Evolutionary conservation across 2,329 filamentous ascomycete species (phyloP), one percentile per base, ranked within the genome.

Genomic region (Arthrinium phaeospermum): DNA sequence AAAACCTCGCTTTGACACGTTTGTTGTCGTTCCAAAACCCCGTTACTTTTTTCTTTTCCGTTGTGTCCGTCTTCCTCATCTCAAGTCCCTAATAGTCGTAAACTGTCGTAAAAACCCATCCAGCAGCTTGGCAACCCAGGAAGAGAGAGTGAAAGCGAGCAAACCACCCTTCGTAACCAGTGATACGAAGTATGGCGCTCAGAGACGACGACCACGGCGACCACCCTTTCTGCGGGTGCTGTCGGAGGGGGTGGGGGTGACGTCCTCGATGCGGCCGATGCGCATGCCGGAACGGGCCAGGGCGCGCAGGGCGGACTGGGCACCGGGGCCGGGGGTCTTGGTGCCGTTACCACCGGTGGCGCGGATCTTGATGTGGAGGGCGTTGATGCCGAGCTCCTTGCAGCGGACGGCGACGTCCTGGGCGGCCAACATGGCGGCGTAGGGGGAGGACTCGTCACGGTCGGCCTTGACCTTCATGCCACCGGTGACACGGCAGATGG

Each of bases 391-490:
- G 73, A 91, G 85, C 85, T 91, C 89, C 88, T 91, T 91, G 89
- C 89, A 91, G 87, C 96, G 94, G 85, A 91, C 89, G 82, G 96
- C 96, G 84, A 97, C 95, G 86, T 98, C 95, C 91, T 99, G 96
- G 79, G 96, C 96, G 88, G 96, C 96, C 94, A 99, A 95, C 96
- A 99, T 99, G 88, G 96, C 96, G 83, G 96, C 96, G 91, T 99
- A 99, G 82, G 96, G 96, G 80, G 96, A 98, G 83, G 96, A 98
- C 91, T 99, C 96, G 89, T 99, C 96, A 91, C 96, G 96, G 85
- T 99, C 95, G 87, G 95, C 95, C 93, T 99, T 99, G 92, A 99
- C 96, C 92, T 99, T 99, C 96, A 99, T 99, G 85, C 97, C 97
- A 90, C 97, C 96, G 82, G 97, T 99, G 81, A 99, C 96, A 94